Base-by-base conservation (phyloP, 2,329 filamentous ascomycete genomes). In the Tolypocladium album region DNA sequence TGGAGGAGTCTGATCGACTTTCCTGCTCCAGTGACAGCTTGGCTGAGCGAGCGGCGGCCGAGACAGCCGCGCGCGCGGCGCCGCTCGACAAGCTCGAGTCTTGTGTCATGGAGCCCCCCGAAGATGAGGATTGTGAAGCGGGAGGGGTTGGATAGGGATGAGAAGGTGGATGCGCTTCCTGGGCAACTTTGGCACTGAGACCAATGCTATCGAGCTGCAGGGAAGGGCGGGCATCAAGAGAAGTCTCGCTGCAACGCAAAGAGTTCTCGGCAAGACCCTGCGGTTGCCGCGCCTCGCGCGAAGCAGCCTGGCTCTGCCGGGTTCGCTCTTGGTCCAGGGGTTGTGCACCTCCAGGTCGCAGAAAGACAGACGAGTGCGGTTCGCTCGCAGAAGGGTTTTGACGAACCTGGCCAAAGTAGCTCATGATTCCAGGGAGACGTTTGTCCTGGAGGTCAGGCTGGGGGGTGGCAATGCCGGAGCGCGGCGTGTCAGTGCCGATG, bases 371-470 rank as follows among this genome's bases (percentile, higher is more conserved):
- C 64, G 63, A 67, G 64, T 62, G 64, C 62, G 64, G 57, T 60
- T 64, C 73, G 72, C 67, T 79, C 76, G 76, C 73, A 82, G 83
- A 82, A 86, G 87, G 85, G 80, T 84, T 85, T 82, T 84, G 84
- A 97, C 94, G 88, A 96, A 99, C 94, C 93, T 99, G 94, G 80
- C 88, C 89, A 84, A 97, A 96, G 82, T 94, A 97, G 82, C 88
- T 95, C 83, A 94, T 88, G 79, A 97, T 96, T 74, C 92, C 90
- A 67, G 94, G 94, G 72, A 96, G 82, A 77, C 94, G 89, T 79
- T 96, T 97, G 79, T 99, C 94, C 71, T 89, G 88, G 64, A 89
- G 88, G 77, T 97, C 93, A 67, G 94, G 94, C 71, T 92, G 89
- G 67, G 94, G 94, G 64, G 94, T 99, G 66, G 91, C 89, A 74